Base-by-base conservation (phyloP, 2,329 filamentous ascomycete genomes). In the Aspergillus oerlinghausenensis region DNA sequence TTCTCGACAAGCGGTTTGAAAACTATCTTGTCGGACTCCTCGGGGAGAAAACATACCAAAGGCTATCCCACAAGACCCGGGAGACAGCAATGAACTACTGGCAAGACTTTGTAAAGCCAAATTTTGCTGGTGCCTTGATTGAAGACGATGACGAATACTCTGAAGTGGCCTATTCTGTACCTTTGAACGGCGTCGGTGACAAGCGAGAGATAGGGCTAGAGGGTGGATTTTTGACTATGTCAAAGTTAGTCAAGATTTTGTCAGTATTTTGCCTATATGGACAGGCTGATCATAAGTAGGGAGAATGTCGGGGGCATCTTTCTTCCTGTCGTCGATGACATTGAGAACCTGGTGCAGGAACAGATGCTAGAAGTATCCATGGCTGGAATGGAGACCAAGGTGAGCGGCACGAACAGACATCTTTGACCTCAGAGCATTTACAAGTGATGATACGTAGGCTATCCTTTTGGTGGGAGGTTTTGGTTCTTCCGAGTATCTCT, bases 391-490 rank as follows among this genome's bases (percentile, higher is more conserved):
- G 3, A 25, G 8, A 21, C 54, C 0, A 60, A 64, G 57, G 65
- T 57, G 19, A 43, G 17, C 17, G 29, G 9, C 10, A 7, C 28
- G 23, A 6, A 8, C n/a, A 47, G 11, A 10, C 47, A 29, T 14
- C 14, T 14, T 23, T 32, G 3, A n/a, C 14, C 9, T 49, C 17
- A 32, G 21, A 11, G 26, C 7, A 38, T 8, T n/a, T 5, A 29
- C 23, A 9, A 29, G 10, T 29, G 9, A 26, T n/a, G 17, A 19
- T 2, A 21, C 21, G 2, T 21, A 21, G 21, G 65, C 69, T 0
- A 72, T 77, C 4, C 55, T 75, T 9, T 65, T 77, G 0, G 74
- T 77, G 0, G 74, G 74, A 1, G 75, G 75, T 0, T 73, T 77
- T 35, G 75, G 75, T 1, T 58, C 65, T 3, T 76, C 68, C 2